Evolutionary conservation across 176 grass and related monocot genomes (phyloP).

Genomic region (Hordeum vulgare): MorexV3_pseudomolecules_assembly NC_058520.1:534798050-534798549

Average conservation of each 20-base stretch:
- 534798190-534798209: neutral
- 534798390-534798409: conserved; percentile 46
- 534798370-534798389: conserved; percentile 19
- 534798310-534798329: conserved; percentile 27
- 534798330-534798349: neutral
- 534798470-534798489: conserved; percentile 33
- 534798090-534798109: conserved; percentile 1
- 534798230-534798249: conserved; percentile 27
- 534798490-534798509: neutral
- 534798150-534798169: conserved; percentile 10
- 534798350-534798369: neutral
- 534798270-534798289: conserved; percentile 20
- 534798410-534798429: conserved; percentile 14
- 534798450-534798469: conserved; percentile 36
- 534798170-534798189: conserved; percentile 16
- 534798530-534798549: conserved; percentile 51
- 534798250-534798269: conserved; percentile 8
- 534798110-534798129: neutral
- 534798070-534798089: neutral
- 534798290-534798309: neutral
- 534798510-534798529: conserved; percentile 31
- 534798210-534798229: neutral
- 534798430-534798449: conserved; percentile 26
- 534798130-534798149: neutral
- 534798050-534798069: neutral